Evolutionary conservation across 768 basidiomycete species (phyloP), one percentile per base, ranked within the genome.

Genomic region (Astraeus odoratus): DNA sequence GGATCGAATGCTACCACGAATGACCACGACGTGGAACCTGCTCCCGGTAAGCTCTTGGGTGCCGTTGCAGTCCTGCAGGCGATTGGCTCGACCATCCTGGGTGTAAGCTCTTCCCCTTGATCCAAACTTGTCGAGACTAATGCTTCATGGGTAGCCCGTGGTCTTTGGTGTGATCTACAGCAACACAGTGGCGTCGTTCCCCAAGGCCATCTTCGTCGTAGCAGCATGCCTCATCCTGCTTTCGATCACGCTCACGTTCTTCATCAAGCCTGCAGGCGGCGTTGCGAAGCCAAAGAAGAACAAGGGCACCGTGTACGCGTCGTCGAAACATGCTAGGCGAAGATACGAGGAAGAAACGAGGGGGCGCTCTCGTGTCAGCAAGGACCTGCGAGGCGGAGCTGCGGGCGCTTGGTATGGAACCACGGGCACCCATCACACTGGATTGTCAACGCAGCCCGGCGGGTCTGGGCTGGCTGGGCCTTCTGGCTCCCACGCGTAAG

Each of bases 61-160:
- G 84, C 83, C 1, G 67, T 88, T 45, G 80, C 83, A 2, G 75
- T 85, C 13, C 58, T 88, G 35, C 76, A 79, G 43, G 81, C 86
- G 0, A 60, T 80, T 8, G 79, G 79, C 0, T 81, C 82, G 58
- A 79, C 76, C 46, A 77, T 87, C 33, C 42, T 76, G 18, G 74
- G 70, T 34, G 75, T 74, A 50, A 29, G 67, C 60, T 37, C 26
- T 19, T 23, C 3, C 40, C 10, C 24, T 24, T 15, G 9, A 30
- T 27, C 20, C 42, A 27, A 15, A 19, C 15, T n/a, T 9, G 10
- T 9, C 12, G 33, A 33, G 34, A 37, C 34, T 42, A 23, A 37
- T 24, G 30, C 34, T 27, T 22, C 15, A n/a, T 31, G 53, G 66
- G 39, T 71, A 87, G 86, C 86, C 86, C 5, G 65, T 77, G 33